Evolutionary conservation across 768 basidiomycete genomes (phyloP).

Genomic region (Trametes punicea): DNA sequence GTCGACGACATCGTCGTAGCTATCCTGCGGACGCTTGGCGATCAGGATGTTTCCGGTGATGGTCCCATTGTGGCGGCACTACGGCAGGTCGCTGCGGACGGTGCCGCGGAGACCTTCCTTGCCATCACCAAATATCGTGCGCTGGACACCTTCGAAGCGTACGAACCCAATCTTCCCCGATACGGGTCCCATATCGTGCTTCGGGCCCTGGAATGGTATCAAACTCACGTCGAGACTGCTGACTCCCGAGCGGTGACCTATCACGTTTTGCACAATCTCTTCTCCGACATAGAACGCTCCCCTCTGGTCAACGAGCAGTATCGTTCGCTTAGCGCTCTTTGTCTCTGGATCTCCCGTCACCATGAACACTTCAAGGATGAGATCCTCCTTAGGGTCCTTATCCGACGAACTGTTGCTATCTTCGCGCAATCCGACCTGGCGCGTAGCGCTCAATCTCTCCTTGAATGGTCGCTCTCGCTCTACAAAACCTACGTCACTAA

Average conservation of each 20-base stretch:
- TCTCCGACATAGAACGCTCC: constrained; percentile 59
- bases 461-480: constrained; percentile 69
- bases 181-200: constrained; percentile 50
- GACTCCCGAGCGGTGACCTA: constrained; percentile 62
- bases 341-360: constrained; percentile 68
- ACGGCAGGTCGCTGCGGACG: constrained; percentile 33
- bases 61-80: constrained; percentile 51
- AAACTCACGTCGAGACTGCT: constrained; percentile 37
- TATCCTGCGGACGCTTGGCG: constrained; percentile 60
- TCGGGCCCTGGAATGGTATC: constrained; percentile 60
- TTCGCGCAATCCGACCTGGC: constrained; percentile 67
- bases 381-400: constrained; percentile 63
- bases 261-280: constrained; percentile 72
- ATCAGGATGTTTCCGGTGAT: constrained; percentile 56
- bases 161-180: constrained; percentile 65
- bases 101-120: constrained; percentile 44
- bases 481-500: constrained; percentile 39
- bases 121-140: constrained; percentile 51
- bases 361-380: constrained; percentile 51
- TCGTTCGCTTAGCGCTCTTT: constrained; percentile 68
- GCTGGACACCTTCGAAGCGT: constrained; percentile 45
- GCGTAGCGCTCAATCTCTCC: constrained; percentile 66
- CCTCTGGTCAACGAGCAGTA: constrained; percentile 83
- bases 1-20: constrained; percentile 56
- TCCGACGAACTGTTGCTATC: constrained; percentile 63